Base-by-base conservation (phyloP, 176 grass and related monocot genomes). In the Ananas comosus region DNA sequence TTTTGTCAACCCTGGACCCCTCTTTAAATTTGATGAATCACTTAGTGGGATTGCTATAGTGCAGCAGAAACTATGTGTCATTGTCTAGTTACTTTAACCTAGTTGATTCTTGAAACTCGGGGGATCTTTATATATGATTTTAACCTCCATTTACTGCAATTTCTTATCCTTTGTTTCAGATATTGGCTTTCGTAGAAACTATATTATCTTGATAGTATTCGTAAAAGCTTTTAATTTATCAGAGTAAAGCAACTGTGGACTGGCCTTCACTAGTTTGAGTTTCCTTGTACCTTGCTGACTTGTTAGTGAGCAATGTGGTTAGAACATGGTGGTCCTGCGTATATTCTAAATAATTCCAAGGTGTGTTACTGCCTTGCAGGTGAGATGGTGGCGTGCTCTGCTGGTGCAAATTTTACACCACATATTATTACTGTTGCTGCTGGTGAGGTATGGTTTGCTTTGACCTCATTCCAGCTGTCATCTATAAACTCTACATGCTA, bases 361-460 rank as follows among this genome's bases (percentile, higher is more conserved):
- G 17, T 77, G 3, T 66, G 12, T 54, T 77, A 49, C 48, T 78
- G 48, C 3, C 48, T 8, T 49, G 61, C 77, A 92, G 89, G 85
- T 78, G 82, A 80, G 28, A 85, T 90, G 81, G 85, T 88, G 56
- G 85, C 90, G 0, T 83, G 82, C 70, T 87, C 93, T 78, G 87
- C 95, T 71, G 89, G 89, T 69, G 84, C 86, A 59, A 94, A 87
- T 80, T 99, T 99, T 71, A 91, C 90, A 33, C 95, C 95, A 27
- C 95, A 99, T 78, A 76, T 94, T 49, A 83, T 99, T 33, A 99
- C 90, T 51, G 90, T 99, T 47, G 90, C 95, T 68, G 81, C 87
- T 56, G 95, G 95, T 16, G 90, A 99, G 95, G 95, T 99, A 88
- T 64, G 70, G 16, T 10, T 61, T n/a, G 17, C 56, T n/a, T 16